Evolutionary conservation across 805 yeast species (phyloP).

Genomic region (Cyberlindnera petersonii): DNA sequence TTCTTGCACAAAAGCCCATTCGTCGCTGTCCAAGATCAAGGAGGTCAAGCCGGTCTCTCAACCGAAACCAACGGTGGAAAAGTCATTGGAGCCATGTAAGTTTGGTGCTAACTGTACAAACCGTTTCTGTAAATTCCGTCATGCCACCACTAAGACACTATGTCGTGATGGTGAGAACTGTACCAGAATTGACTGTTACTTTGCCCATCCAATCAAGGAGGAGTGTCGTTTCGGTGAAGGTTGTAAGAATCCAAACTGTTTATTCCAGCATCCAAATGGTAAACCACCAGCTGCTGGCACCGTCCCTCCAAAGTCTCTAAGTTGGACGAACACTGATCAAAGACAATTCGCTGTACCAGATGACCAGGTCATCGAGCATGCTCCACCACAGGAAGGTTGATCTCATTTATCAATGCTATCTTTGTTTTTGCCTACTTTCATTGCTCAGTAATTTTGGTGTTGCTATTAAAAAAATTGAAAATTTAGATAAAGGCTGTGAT

Average conservation of each 20-base stretch:
- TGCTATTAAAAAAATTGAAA: neutral
- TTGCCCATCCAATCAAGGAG: conserved; percentile 76
- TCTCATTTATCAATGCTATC: too few relatives aligned
- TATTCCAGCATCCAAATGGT: conserved; percentile 80
- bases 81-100: conserved; percentile 75
- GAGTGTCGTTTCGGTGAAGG: conserved; percentile 75
- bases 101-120: conserved; percentile 76
- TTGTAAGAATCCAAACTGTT: conserved; percentile 70
- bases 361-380: conserved; percentile 66
- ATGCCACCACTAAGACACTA: conserved; percentile 65
- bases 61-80: conserved; percentile 33
- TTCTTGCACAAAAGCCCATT: conserved; percentile 72
- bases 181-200: conserved; percentile 74
- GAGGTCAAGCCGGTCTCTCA: conserved; percentile 30
- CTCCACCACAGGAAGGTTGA: conserved; percentile 44
- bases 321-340: conserved; percentile 43
- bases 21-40: conserved; percentile 59
- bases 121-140: conserved; percentile 76
- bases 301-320: conserved; percentile 17
- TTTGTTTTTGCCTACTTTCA: neutral
- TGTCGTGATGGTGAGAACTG: conserved; percentile 84
- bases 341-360: conserved; percentile 78
- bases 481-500: too few relatives aligned
- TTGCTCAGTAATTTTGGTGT: neutral
- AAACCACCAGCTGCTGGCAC: conserved; percentile 35